Base-by-base conservation (phyloP, 768 basidiomycete genomes). In the Boletus sensibilis region DNA sequence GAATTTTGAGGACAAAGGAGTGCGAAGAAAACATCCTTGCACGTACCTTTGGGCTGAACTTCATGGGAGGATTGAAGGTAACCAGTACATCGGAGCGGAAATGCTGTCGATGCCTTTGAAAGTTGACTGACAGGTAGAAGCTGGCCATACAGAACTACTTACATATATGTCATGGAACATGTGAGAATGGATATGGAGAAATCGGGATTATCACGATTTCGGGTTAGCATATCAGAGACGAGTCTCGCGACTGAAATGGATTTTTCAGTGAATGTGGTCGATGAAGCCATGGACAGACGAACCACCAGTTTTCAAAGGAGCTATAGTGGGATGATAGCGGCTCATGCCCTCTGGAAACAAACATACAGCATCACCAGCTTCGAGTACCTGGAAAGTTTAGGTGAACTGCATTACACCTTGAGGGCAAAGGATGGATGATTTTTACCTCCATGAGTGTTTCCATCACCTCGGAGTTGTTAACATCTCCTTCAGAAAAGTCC, bases 21-120 rank as follows among this genome's bases (percentile, higher is more conserved):
- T 13, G 14, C 2, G 20, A 37, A 37, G 39, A 38, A 35, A n/a
- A 5, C 2, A 18, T 47, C 12, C 6, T 29, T 21, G 33, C 7
- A 44, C 44, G 5, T 52, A 83, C 89, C 78, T 86, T 82, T 23
- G 87, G 81, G 12, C 77, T 75, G 63, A 91, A 88, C 39, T 68
- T 78, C 66, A 90, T 76, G 0, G 90, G 88, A 16, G 81, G 76
- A 60, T 91, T 86, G 68, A 90, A 92, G 3, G 87, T 88, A 21
- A 95, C 88, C 46, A 95, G 73, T 18, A 94, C 91, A 63, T 94
- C 92, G 11, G 89, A 91, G 27, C 94, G 84, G 65, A 92, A 95
- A 69, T 92, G 86, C 64, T 94, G 85, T 47, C 90, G 81, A 69
- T 92, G 90, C 82, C 88, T 90, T 62, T 51, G 51, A 48, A 41